phyloP scores from a whole-genome alignment of 768 basidiomycete species.

The Naganishia vishniacii region DNA sequence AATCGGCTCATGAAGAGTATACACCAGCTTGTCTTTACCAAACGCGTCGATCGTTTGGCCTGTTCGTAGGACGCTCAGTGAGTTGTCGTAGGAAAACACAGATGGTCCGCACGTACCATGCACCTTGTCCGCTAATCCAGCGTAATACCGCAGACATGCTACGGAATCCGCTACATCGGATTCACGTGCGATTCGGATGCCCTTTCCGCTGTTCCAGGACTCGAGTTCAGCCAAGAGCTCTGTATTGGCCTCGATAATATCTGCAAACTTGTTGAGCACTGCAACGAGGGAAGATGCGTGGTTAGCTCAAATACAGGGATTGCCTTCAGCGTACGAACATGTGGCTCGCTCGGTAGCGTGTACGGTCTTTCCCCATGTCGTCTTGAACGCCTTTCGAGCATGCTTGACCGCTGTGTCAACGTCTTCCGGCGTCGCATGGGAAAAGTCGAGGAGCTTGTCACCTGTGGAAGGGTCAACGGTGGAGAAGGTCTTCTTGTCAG shows the following conservation, averaged over 20 bases:
- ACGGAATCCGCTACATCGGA: constrained; percentile 56
- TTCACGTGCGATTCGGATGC: constrained; percentile 52
- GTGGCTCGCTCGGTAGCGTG: constrained; percentile 39
- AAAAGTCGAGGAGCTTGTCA: constrained; percentile 51
- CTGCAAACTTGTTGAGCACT: constrained; percentile 67
- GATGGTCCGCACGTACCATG: constrained; percentile 50
- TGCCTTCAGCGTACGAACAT: constrained; percentile 26
- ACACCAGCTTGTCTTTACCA: constrained; percentile 59
- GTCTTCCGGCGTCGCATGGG: constrained; percentile 63
- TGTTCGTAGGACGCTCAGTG: background rate
- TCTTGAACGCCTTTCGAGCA: constrained; percentile 49
- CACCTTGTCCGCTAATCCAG: constrained; percentile 84
- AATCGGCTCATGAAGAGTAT: constrained; percentile 64
- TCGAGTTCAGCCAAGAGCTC: constrained; percentile 71
- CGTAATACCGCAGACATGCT: constrained; percentile 65
- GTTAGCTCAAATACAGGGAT: no score
- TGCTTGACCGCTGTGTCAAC: constrained; percentile 65
- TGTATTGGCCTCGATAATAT: constrained; percentile 59
- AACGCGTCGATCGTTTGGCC: constrained; percentile 61
- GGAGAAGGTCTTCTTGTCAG: constrained; percentile 30
- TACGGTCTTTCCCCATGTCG: constrained; percentile 49
- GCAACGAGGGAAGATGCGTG: constrained; percentile 33
- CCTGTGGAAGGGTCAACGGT: constrained; percentile 59
- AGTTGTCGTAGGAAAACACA: background rate
- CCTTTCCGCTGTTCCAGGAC: constrained; percentile 59